Evolutionary conservation across 1,284 basidiomycete species (phyloP).

Genomic region (Ustilago crameri): DNA sequence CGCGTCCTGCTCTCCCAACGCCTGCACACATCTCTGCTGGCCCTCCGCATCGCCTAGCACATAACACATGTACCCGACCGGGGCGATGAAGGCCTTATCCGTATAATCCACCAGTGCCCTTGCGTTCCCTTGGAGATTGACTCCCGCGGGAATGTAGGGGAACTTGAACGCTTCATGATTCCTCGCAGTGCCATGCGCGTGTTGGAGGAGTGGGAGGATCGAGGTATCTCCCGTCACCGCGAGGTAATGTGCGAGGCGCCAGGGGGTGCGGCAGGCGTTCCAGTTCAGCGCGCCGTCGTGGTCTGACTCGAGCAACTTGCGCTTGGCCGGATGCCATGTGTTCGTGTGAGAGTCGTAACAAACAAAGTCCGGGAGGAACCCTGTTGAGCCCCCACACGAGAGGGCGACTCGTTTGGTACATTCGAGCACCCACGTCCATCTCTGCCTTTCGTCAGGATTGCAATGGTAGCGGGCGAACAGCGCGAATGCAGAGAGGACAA

Average conservation of each 20-base stretch:
- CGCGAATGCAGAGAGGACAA: conserved; percentile 56
- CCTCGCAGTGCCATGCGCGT: conserved; percentile 38
- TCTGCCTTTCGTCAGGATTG: conserved; percentile 22
- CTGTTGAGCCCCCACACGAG: conserved; percentile 15
- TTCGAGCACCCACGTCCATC: conserved; percentile 56
- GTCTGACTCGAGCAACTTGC: conserved; percentile 55
- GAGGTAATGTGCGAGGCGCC: conserved; percentile 62
- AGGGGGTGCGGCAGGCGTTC: conserved; percentile 64
- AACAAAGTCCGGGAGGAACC: conserved; percentile 59
- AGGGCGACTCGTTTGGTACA: conserved; percentile 42
- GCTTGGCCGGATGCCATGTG: conserved; percentile 41
- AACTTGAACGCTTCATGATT: conserved; percentile 19
- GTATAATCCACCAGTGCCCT: conserved; percentile 54
- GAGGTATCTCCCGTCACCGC: conserved; percentile 48
- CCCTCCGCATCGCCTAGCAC: conserved; percentile 44
- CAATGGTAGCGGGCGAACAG: conserved; percentile 50
- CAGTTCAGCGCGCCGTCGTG: conserved; percentile 59
- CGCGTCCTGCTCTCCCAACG: conserved; percentile 34
- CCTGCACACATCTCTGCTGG: conserved; percentile 39
- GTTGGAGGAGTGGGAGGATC: conserved; percentile 53
- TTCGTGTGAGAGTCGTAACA: conserved; percentile 10
- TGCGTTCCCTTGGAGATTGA: conserved; percentile 17
- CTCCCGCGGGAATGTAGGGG: conserved; percentile 56
- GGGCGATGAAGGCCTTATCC: conserved; percentile 62
- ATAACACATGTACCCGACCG: conserved; percentile 55